A percentile compares a stretch with the other conserved stretches of the same genome.
Conservation (phyloP, 208 protist genomes). For the Crithidia sp. region DNA sequence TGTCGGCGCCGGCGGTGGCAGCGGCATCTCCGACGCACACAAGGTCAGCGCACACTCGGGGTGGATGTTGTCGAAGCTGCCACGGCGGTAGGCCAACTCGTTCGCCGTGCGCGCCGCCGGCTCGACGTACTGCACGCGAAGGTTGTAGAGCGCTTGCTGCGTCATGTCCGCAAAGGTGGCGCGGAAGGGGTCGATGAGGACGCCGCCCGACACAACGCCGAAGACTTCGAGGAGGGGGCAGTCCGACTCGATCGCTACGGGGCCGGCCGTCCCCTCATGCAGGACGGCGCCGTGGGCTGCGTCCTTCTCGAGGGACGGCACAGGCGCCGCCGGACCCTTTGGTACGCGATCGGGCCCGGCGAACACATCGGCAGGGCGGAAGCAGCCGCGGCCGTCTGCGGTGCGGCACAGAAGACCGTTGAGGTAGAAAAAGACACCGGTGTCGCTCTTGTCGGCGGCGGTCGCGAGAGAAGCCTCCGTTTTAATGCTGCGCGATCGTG, state of each 20-base stretch:
- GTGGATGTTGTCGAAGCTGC: constrained; percentile 7
- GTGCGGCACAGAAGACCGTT: constrained; percentile 79
- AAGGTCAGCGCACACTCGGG: constrained; percentile 24
- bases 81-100: constrained; percentile 22
- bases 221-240: constrained; percentile 68
- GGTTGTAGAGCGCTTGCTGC: constrained; percentile 29
- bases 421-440: constrained; percentile 59
- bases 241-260: constrained; percentile 30
- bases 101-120: constrained; percentile 7
- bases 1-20: constrained; percentile 5
- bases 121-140: background rate
- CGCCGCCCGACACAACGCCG: constrained; percentile 67
- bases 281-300: background rate
- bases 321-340: background rate
- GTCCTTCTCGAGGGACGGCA: background rate
- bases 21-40: constrained; percentile 25
- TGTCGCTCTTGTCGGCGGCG: background rate
- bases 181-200: constrained; percentile 49
- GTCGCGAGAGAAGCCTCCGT: too few species aligned
- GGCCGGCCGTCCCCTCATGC: background rate
- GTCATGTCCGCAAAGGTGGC: constrained; percentile 59
- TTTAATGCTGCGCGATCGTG: too few species aligned
- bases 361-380: constrained; percentile 78
- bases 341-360: constrained; percentile 33
- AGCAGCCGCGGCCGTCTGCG: constrained; percentile 46